These are phyloP conservation scores for Babesia ovis DNA, from an alignment of 169 alveolate genomes.

Conservation along the genomic window DNA sequence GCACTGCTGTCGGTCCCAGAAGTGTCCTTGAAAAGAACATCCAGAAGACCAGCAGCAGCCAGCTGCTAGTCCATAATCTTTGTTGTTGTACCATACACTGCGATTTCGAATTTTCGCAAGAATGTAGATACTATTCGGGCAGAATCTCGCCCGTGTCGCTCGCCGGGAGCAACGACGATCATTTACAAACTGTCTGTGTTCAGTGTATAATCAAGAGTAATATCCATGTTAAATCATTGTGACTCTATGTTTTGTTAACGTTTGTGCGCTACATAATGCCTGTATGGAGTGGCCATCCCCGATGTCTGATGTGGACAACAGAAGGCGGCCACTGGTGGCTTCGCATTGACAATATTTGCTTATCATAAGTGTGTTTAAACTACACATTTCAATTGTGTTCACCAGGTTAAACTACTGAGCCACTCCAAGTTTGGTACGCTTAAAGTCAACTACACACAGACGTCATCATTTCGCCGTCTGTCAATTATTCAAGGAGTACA, in stretches of 20 bases:
- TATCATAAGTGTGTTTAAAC: not conserved
- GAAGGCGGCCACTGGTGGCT: no score
- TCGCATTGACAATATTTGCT: no score
- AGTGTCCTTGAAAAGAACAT: not conserved
- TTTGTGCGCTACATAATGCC: no score
- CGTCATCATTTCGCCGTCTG: not conserved
- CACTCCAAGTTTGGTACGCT: not conserved
- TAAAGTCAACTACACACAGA: not conserved
- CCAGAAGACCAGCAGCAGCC: conserved; percentile 14
- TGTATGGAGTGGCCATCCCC: no score
- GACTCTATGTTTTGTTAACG: no score
- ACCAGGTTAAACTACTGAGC: not conserved
- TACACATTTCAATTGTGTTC: not conserved
- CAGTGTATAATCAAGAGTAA: no score
- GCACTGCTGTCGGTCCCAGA: no score
- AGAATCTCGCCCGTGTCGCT: not conserved
- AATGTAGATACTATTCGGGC: not conserved
- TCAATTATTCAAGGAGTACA: not conserved
- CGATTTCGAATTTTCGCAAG: no score
- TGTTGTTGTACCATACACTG: not conserved
- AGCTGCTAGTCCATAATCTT: conserved; percentile 18
- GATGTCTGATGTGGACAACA: no score
- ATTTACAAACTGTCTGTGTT: no score
- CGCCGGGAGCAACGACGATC: no score
- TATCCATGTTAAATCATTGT: no score